Percentiles rank a stretch among this genome's conserved stretches.
Conservation (phyloP, 2,329 filamentous ascomycete species). For the Xylariaceae sp. region DNA sequence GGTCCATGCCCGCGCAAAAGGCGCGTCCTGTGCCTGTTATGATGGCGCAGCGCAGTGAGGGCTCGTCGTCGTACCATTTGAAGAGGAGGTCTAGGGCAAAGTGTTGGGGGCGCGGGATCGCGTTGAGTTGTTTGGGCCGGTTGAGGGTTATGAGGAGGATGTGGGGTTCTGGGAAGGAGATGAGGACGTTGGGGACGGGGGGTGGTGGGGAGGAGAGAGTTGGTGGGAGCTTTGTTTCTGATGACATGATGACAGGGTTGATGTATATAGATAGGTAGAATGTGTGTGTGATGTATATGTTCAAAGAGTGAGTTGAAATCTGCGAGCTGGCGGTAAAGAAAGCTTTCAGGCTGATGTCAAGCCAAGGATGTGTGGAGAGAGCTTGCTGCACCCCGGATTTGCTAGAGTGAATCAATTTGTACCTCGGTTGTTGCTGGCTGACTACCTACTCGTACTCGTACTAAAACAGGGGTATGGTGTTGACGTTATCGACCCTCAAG, state of each 20-base stretch:
- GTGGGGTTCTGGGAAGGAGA: constrained; percentile 49
- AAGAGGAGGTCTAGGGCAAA: constrained; percentile 45
- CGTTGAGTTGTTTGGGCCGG: constrained; percentile 54
- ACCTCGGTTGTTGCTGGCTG: neutral
- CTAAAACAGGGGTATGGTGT: too few species aligned
- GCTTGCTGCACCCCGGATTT: neutral
- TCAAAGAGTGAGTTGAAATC: neutral
- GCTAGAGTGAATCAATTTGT: neutral
- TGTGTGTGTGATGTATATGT: neutral
- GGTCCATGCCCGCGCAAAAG: constrained; percentile 64
- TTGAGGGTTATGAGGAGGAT: constrained; percentile 57
- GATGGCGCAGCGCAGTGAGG: constrained; percentile 55
- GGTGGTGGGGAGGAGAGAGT: constrained; percentile 37
- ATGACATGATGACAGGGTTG: constrained; percentile 15
- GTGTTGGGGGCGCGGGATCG: constrained; percentile 47
- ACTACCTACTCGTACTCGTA: too few species aligned
- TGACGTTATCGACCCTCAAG: too few species aligned
- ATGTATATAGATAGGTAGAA: neutral
- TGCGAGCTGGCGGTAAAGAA: neutral
- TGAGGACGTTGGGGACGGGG: constrained; percentile 35
- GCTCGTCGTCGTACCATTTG: constrained; percentile 59
- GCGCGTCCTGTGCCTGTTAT: constrained; percentile 58
- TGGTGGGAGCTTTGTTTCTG: constrained; percentile 21
- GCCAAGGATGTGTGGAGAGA: too few species aligned
- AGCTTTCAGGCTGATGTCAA: too few species aligned